Conservation (phyloP, 2,329 filamentous ascomycete species). For the Colletotrichum orchidophilum region DNA sequence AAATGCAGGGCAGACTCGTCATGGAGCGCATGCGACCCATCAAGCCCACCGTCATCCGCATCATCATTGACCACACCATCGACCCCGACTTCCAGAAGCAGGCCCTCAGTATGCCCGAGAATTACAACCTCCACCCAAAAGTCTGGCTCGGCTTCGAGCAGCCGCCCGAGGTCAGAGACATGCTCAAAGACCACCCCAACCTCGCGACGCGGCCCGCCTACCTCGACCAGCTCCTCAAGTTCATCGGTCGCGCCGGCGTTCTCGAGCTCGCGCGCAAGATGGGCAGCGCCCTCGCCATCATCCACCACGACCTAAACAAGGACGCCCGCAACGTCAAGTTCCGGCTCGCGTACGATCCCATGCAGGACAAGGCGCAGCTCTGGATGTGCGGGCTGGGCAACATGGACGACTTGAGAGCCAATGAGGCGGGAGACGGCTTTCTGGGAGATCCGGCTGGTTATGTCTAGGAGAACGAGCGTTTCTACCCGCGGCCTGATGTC, state of each 20-base stretch:
- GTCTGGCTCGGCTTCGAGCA: constrained; percentile 13
- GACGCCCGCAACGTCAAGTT: constrained; percentile 8
- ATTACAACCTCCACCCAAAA: constrained; percentile 10
- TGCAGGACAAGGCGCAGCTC: not conserved
- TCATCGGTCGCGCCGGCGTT: not conserved
- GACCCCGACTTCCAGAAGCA: not conserved
- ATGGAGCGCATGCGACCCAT: constrained; percentile 7
- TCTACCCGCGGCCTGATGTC: constrained; percentile 19
- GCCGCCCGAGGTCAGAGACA: not conserved
- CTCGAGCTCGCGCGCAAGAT: constrained; percentile 5
- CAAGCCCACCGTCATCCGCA: not conserved
- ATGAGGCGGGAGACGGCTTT: not conserved
- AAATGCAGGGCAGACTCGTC: constrained; percentile 4
- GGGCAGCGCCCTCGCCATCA: constrained; percentile 13
- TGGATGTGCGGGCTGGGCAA: constrained; percentile 6
- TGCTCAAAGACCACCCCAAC: not conserved
- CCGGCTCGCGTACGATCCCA: not conserved
- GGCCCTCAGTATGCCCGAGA: not conserved
- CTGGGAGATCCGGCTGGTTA: not conserved
- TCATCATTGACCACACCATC: not conserved
- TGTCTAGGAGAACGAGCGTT: constrained; percentile 16
- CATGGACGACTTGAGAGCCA: not conserved
- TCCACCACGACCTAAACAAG: constrained; percentile 11
- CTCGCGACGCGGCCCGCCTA: constrained; percentile 9
- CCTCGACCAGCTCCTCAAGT: constrained; percentile 13